Conservation (phyloP, 176 grass and related monocot species). For the Cenchrus fungigraminus region DNA sequence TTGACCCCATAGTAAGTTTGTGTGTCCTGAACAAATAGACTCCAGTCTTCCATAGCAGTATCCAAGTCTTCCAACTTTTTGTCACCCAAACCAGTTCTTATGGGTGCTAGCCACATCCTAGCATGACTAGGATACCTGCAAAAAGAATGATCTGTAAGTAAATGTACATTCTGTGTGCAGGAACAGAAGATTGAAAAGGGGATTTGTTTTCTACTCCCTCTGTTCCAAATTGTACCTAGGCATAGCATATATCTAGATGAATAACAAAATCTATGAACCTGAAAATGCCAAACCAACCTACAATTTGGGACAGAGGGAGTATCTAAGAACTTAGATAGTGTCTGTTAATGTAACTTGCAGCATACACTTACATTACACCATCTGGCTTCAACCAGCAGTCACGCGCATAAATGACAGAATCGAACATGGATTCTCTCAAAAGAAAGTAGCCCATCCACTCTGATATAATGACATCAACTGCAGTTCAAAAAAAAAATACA, state of each 20-base stretch:
- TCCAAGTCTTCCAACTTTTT: conserved; percentile 86
- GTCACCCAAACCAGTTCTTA: conserved; percentile 72
- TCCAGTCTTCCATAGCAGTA: conserved; percentile 81
- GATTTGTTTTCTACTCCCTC: neutral
- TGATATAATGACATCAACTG: conserved; percentile 98
- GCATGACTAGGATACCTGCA: conserved; percentile 99
- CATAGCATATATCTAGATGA: no score
- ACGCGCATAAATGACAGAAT: conserved; percentile 92
- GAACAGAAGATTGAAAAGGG: neutral
- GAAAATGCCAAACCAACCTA: no score
- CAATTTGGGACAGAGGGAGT: no score
- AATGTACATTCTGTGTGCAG: neutral
- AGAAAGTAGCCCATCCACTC: conserved; percentile 99
- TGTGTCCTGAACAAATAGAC: conserved; percentile 73
- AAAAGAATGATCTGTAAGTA: conserved; percentile 12
- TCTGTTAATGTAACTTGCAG: neutral
- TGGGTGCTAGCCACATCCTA: conserved; percentile 91
- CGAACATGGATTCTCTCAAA: conserved; percentile 95
- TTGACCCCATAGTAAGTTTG: conserved; percentile 88
- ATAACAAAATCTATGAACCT: no score
- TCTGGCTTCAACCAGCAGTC: conserved; percentile 94
- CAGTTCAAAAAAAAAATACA: conserved; percentile 30
- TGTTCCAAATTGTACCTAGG: no score
- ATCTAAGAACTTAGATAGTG: neutral
- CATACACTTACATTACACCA: conserved; percentile 75